Conservation (phyloP, 495 filamentous ascomycete genomes). For the Chaetomium tenue region DNA sequence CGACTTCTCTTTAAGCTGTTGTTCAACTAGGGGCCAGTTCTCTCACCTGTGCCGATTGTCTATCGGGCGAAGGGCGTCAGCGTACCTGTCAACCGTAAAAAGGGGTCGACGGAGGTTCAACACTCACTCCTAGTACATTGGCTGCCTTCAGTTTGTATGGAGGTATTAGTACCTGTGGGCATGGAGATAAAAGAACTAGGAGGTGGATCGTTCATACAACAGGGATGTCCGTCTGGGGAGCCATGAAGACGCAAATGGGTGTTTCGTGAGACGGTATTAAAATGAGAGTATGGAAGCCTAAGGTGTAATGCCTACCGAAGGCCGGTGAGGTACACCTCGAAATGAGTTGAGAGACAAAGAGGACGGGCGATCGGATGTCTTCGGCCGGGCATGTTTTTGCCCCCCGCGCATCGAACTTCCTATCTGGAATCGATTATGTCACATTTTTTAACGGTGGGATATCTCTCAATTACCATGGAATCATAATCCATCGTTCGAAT, state of each 20-base stretch:
- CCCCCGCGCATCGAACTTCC: background rate
- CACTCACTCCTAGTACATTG: conserved; percentile 51
- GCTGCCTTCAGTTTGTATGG: conserved; percentile 41
- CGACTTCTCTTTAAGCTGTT: background rate
- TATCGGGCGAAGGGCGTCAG: conserved; percentile 12
- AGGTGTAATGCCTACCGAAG: background rate
- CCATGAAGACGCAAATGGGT: conserved; percentile 30
- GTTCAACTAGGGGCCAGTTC: background rate
- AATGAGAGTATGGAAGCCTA: background rate
- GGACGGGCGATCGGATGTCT: too few relatives aligned
- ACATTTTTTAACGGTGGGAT: background rate
- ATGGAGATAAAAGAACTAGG: background rate
- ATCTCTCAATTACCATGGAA: too few relatives aligned
- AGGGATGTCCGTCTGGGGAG: conserved; percentile 46
- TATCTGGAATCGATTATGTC: conserved; percentile 10
- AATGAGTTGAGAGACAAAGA: background rate
- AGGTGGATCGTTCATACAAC: conserved; percentile 30
- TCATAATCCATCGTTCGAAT: too few relatives aligned
- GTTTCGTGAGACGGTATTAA: background rate
- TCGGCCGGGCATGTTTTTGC: background rate
- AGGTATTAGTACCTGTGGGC: conserved; percentile 11
- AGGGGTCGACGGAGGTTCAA: background rate
- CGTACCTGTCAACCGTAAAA: background rate
- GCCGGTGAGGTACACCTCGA: background rate
- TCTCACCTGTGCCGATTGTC: conserved; percentile 47